Base-by-base conservation (phyloP, 2,329 filamentous ascomycete genomes). In the Penicillium thymicola region DNA sequence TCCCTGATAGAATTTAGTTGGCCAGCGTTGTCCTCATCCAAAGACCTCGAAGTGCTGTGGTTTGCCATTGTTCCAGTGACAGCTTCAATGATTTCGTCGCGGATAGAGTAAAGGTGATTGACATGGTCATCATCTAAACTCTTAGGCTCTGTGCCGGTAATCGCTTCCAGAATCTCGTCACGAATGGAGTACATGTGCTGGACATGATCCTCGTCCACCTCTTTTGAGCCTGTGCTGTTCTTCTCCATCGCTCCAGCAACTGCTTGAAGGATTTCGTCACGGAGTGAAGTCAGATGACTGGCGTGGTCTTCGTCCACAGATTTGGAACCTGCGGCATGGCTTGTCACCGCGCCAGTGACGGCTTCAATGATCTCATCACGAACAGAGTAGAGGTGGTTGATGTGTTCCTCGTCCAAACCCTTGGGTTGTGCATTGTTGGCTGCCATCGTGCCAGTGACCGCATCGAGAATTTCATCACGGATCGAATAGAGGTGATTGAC, bases 101-200 rank as follows among this genome's bases (percentile, higher is more conserved):
- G 57, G 27, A 64, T 55, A 0, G 51, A 48, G 18, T 61, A 48
- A 5, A 62, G 44, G 14, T 59, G 54, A 5, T 54, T 38, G 14
- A 55, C 16, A 21, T 62, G 44, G 8, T 62, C 59, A 9, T 60
- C 61, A 30, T 62, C 57, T 4, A 62, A 23, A 11, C 41, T 30
- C 36, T 54, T 41, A 2, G 41, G 25, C 23, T 2, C 14, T 21
- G 51, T 49, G 40, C 51, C 40, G 8, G 53, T 48, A 48, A 89
- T 83, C 41, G 86, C 85, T 55, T 85, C 78, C 23, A 88, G 70
- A 75, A 89, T 81, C 59, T 88, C 85, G 27, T 87, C 82, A 18
- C 65, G 54, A 3, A 61, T 59, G 5, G 49, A 41, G 14, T 59
- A 42, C 13, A 60, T 27, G 7, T 53, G 49, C 4, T 51, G 34